Percentiles rank a stretch among this genome's conserved stretches.
phyloP scores from a whole-genome alignment of 2,329 filamentous ascomycete genomes.

The Ampelomyces quisqualis region DNA sequence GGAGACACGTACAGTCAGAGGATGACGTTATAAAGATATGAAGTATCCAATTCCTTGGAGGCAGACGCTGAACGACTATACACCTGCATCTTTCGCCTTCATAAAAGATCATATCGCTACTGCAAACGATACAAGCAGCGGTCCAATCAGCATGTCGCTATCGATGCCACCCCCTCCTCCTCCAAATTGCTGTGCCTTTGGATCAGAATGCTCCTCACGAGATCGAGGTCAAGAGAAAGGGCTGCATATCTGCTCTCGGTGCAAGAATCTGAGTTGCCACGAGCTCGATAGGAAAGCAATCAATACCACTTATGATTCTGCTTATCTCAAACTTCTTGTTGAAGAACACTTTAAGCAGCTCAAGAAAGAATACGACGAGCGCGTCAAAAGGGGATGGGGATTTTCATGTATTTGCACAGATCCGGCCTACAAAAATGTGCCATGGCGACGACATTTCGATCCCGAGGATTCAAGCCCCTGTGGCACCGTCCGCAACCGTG shows the following conservation, averaged over 20 bases:
- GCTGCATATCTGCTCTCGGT: slow-evolving; percentile 25
- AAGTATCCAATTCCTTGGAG: slow-evolving; percentile 14
- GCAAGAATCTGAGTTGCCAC: slow-evolving; percentile 28
- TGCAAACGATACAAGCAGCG: neutral
- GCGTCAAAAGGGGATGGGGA: slow-evolving; percentile 22
- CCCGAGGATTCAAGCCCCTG: slow-evolving; percentile 21
- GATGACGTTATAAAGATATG: too few species aligned
- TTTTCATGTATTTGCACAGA: slow-evolving; percentile 27
- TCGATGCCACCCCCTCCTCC: slow-evolving; percentile 24
- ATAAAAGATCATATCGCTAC: neutral
- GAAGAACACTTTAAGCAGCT: slow-evolving; percentile 22
- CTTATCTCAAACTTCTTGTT: slow-evolving; percentile 15
- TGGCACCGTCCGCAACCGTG: slow-evolving; percentile 21
- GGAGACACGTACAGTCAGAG: too few species aligned
- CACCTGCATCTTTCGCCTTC: neutral
- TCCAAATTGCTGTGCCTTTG: slow-evolving; percentile 23
- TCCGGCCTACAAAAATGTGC: slow-evolving; percentile 17
- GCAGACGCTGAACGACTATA: slow-evolving; percentile 4
- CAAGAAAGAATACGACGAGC: slow-evolving; percentile 19
- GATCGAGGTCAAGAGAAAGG: slow-evolving; percentile 22
- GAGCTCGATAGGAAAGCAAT: slow-evolving; percentile 20
- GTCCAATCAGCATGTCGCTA: neutral
- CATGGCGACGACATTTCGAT: slow-evolving; percentile 25
- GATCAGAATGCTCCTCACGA: slow-evolving; percentile 20
- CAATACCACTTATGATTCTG: slow-evolving; percentile 13